Percentiles rank a stretch among this genome's conserved stretches.
phyloP scores from a whole-genome alignment of 176 grass and related monocot species.

The Typha latifolia region DNA sequence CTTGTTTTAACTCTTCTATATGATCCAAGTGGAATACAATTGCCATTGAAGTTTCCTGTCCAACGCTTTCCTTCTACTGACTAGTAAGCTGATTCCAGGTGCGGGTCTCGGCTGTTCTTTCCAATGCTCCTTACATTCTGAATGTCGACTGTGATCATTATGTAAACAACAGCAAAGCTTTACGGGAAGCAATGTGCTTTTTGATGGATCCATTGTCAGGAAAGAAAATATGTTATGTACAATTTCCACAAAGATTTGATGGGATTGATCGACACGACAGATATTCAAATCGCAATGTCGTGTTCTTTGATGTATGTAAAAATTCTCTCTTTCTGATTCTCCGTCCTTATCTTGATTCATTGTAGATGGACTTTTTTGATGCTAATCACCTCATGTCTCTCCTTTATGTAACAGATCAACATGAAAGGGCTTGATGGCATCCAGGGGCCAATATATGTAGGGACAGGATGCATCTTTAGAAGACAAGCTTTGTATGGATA shows the following conservation, averaged over 20 bases:
- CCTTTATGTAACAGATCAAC: constrained; percentile 29
- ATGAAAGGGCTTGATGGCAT: constrained; percentile 52
- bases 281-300: constrained; percentile 48
- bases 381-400: not conserved
- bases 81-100: constrained; percentile 20
- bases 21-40: not conserved
- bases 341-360: not conserved
- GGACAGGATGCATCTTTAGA: constrained; percentile 43
- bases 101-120: constrained; percentile 37
- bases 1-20: not conserved
- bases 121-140: constrained; percentile 47
- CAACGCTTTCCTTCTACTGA: not conserved
- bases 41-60: not conserved
- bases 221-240: constrained; percentile 46
- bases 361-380: not conserved
- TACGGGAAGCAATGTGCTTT: constrained; percentile 51
- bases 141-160: constrained; percentile 55
- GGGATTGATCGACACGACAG: constrained; percentile 44
- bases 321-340: not conserved
- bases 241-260: constrained; percentile 55
- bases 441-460: constrained; percentile 47
- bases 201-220: constrained; percentile 43
- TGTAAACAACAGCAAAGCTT: constrained; percentile 41
- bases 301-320: constrained; percentile 44
- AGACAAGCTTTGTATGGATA: constrained; percentile 42